Evolutionary conservation across 257 asterid genomes (phyloP), one percentile per base, ranked within the genome.

Genomic region (Penstemon eatonii): DNA sequence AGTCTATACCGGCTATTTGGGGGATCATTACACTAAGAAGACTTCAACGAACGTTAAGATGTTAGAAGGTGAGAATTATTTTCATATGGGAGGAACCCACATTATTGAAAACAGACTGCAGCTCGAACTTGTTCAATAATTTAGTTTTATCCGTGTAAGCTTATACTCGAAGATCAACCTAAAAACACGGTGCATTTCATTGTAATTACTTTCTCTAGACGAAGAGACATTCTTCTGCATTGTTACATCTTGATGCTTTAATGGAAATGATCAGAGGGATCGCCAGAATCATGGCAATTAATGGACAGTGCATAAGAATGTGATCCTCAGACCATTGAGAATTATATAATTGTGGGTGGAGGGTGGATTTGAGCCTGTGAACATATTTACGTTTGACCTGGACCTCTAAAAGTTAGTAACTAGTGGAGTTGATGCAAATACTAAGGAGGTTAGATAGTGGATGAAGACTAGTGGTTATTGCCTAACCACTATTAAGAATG

Each of bases 371-470:
- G 39, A 51, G 40, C 52, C 6, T n/a, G 18, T 41, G 19, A 52
- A 49, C 55, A 51, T 18, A 40, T 66, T n/a, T 1, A 13, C 1
- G 11, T 51, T 13, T 7, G 10, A 49, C 2, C 15, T 25, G 42
- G 19, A 44, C 55, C 19, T 15, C 33, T 1, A 45, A 37, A 46
- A 7, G 43, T 45, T 49, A 3, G 18, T 43, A 4, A 1, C 11
- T 8, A 63, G 57, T 46, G 43, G 18, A 37, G 57, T 63, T 8
- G 15, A 63, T 11, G 68, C 55, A 63, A 56, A 8, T 40, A 9
- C 43, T 9, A 63, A 45, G 54, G 8, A 9, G 25, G 43, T 15
- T 46, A 11, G n/a, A 33, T 11, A 45, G 25, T 19, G 11, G 40
- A 25, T 44, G 7, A 8, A 18, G 56, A 25, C 56, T 19, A 7